Percentiles rank a stretch among this genome's conserved stretches.
Conservation (phyloP, 495 filamentous ascomycete genomes). For the Penicillium longicatenatum region DNA sequence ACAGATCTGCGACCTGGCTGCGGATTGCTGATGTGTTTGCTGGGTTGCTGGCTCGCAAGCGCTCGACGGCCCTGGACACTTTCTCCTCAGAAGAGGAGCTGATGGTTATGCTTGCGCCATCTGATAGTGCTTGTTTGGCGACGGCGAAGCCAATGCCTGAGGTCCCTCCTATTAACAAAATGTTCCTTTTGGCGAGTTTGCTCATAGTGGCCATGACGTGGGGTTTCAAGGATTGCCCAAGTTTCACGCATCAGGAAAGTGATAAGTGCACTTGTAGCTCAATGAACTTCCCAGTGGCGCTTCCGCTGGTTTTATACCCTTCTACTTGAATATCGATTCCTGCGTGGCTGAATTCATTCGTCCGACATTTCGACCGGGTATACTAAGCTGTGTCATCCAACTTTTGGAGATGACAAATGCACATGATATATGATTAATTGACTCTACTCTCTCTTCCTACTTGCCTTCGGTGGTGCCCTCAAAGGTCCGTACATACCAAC, state of each 20-base stretch:
- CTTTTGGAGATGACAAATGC: background rate
- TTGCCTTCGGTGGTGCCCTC: too few relatives aligned
- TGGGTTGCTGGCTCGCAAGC: slow-evolving; percentile 39
- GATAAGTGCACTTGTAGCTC: too few relatives aligned
- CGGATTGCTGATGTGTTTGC: slow-evolving; percentile 26
- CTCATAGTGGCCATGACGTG: background rate
- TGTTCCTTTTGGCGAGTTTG: slow-evolving; percentile 32
- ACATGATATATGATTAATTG: too few relatives aligned
- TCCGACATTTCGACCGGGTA: background rate
- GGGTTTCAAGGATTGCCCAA: too few relatives aligned
- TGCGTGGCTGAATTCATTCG: background rate
- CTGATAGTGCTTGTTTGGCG: slow-evolving; percentile 50
- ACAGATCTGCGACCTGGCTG: slow-evolving; percentile 54
- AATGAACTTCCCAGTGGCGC: too few relatives aligned
- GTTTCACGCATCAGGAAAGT: too few relatives aligned
- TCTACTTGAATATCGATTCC: background rate
- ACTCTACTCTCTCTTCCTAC: too few relatives aligned
- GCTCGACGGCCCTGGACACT: slow-evolving; percentile 39
- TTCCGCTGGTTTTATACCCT: too few relatives aligned
- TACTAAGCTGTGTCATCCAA: background rate
- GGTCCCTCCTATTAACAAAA: slow-evolving; percentile 58
- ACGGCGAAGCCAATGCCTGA: slow-evolving; percentile 59
- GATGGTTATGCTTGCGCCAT: slow-evolving; percentile 55
- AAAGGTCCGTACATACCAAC: background rate
- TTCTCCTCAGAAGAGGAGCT: slow-evolving; percentile 50